A percentile compares a stretch with the other conserved stretches of the same genome.
Evolutionary conservation across 140 eudicot genomes (phyloP).

Genomic region (Senecio squalidus): DNA sequence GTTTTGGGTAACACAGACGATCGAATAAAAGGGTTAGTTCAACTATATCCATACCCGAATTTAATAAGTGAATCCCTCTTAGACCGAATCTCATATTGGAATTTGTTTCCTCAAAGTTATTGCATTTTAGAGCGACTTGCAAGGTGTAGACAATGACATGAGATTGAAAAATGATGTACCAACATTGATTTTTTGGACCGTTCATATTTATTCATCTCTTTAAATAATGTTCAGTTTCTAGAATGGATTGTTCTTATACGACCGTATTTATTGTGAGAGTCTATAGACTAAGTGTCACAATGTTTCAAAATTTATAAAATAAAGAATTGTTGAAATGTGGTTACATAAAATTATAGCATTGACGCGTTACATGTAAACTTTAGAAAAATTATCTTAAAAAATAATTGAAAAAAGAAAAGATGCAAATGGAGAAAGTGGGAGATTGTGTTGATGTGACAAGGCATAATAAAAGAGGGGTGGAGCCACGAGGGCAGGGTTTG

Average conservation of each 20-base stretch:
- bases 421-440: conserved; percentile 5
- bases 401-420: background rate
- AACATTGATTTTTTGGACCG: background rate
- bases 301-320: no score
- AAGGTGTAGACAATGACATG: background rate
- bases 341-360: no score
- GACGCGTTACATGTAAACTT: no score
- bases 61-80: background rate
- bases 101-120: no score
- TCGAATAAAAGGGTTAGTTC: no score
- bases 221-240: background rate
- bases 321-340: no score
- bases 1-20: no score
- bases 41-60: no score
- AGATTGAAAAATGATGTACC: background rate
- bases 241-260: background rate
- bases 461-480: background rate
- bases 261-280: background rate
- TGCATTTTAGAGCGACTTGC: no score
- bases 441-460: conserved; percentile 13
- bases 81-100: background rate
- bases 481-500: conserved; percentile 13
- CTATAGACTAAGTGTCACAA: no score
- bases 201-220: background rate
- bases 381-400: no score